A percentile compares a stretch with the other conserved stretches of the same genome.
Evolutionary conservation across 192 early-diverging fungal genomes (phyloP).

Genomic region (Endogone sp.): DNA sequence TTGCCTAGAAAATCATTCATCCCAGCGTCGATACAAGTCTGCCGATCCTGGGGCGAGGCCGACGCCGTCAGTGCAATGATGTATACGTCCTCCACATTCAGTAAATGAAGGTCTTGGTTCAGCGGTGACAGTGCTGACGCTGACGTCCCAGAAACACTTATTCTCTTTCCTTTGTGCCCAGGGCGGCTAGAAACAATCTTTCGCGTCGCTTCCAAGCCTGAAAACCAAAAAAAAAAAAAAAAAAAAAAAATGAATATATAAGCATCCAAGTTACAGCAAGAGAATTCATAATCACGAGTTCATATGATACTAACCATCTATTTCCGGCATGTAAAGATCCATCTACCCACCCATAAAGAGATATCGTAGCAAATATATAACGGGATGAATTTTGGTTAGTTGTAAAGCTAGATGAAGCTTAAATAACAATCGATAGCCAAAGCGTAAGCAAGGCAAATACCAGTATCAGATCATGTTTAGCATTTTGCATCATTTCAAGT

Average conservation of each 20-base stretch:
- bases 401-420: too few relatives aligned
- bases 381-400: too few relatives aligned
- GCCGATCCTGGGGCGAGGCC: constrained; percentile 42
- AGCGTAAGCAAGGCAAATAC: constrained; percentile 10
- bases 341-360: constrained; percentile 14
- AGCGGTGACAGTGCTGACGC: neutral
- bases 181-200: constrained; percentile 7
- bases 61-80: constrained; percentile 54
- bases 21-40: constrained; percentile 50
- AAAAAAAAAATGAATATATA: too few relatives aligned
- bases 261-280: too few relatives aligned
- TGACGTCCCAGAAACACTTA: neutral
- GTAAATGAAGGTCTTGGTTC: constrained; percentile 1
- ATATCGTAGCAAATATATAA: neutral
- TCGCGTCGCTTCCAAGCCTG: constrained; percentile 26
- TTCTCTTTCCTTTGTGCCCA: neutral
- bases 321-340: constrained; percentile 40
- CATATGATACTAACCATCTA: constrained; percentile 21
- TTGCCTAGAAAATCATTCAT: constrained; percentile 56
- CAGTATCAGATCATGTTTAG: constrained; percentile 44
- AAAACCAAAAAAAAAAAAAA: too few relatives aligned
- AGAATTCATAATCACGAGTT: too few relatives aligned
- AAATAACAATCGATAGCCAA: neutral
- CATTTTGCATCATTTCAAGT: constrained; percentile 37
- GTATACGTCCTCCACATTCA: constrained; percentile 35